These are phyloP conservation scores for Leishmania martiniquensis DNA, from an alignment of 208 protist genomes.

Conservation along the genomic window DNA sequence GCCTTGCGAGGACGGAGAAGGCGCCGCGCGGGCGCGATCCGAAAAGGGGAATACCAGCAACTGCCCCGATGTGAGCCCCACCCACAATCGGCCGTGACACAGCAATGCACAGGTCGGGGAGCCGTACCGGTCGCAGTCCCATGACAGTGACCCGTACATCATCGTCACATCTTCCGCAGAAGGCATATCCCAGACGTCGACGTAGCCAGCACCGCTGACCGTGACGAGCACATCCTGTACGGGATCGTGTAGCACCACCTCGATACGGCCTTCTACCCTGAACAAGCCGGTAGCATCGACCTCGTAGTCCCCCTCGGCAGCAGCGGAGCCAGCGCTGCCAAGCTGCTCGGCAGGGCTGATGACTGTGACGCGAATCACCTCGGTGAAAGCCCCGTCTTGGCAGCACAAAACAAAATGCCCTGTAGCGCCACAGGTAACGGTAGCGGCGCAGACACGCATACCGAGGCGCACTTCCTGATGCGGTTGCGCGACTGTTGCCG, in stretches of 20 bases:
- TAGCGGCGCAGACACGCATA: slow-evolving; percentile 18
- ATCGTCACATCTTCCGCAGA: slow-evolving; percentile 41
- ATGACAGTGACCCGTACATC: slow-evolving; percentile 38
- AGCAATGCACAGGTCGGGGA: slow-evolving; percentile 34
- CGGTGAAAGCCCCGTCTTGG: slow-evolving; percentile 25
- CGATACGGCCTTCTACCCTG: slow-evolving; percentile 42
- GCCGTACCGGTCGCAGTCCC: slow-evolving; percentile 28
- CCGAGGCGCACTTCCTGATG: slow-evolving; percentile 25
- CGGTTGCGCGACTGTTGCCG: neutral
- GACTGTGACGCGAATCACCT: slow-evolving; percentile 18
- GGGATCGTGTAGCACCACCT: slow-evolving; percentile 35
- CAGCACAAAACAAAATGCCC: slow-evolving; percentile 19
- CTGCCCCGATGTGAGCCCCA: slow-evolving; percentile 46
- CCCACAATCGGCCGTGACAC: slow-evolving; percentile 37
- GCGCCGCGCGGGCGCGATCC: neutral
- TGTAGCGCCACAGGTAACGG: neutral
- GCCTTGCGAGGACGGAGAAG: neutral
- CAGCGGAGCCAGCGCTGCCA: neutral
- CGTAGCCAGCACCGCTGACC: slow-evolving; percentile 47
- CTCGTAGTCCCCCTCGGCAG: slow-evolving; percentile 6
- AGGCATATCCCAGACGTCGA: slow-evolving; percentile 63
- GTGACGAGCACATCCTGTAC: slow-evolving; percentile 33
- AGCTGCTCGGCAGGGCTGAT: slow-evolving; percentile 1
- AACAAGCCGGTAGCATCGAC: slow-evolving; percentile 43
- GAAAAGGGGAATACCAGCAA: slow-evolving; percentile 41